These are phyloP conservation scores for Brassica nigra DNA, from an alignment of 345 rosid species.

Conservation along the genomic window DNA sequence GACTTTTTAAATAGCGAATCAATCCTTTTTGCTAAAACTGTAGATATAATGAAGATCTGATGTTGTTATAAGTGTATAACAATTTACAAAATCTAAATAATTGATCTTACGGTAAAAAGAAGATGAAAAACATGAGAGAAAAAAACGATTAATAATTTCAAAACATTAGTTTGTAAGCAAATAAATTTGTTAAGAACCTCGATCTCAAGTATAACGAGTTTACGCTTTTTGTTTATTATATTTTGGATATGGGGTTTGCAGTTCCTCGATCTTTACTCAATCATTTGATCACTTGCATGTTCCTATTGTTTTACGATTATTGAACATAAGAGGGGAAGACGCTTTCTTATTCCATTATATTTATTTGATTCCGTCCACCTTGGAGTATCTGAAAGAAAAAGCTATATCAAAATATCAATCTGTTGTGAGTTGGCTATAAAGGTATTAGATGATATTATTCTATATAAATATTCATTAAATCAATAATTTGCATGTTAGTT, in stretches of 20 bases:
- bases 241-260: not conserved
- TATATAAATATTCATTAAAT: not conserved
- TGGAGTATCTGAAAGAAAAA: not conserved
- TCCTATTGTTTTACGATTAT: not conserved
- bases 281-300: not conserved
- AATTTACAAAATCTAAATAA: not conserved
- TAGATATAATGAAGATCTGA: not conserved
- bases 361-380: not conserved
- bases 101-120: not conserved
- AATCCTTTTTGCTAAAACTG: not conserved
- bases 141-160: not conserved
- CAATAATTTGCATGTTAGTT: constrained; percentile 3
- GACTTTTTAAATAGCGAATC: not conserved
- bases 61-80: not conserved
- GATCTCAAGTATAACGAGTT: not conserved
- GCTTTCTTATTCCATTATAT: not conserved
- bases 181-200: not conserved
- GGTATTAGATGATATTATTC: not conserved
- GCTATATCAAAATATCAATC: not conserved
- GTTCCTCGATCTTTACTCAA: not conserved
- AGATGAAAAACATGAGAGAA: not conserved
- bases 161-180: not conserved
- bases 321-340: not conserved
- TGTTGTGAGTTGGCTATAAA: constrained; percentile 3
- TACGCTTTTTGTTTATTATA: not conserved